Percentiles rank a stretch among this genome's conserved stretches.
These are phyloP conservation scores for Globisporangium uncinulatum DNA, from an alignment of 352 stramenopile genomes.

Conservation along the genomic window DNA sequence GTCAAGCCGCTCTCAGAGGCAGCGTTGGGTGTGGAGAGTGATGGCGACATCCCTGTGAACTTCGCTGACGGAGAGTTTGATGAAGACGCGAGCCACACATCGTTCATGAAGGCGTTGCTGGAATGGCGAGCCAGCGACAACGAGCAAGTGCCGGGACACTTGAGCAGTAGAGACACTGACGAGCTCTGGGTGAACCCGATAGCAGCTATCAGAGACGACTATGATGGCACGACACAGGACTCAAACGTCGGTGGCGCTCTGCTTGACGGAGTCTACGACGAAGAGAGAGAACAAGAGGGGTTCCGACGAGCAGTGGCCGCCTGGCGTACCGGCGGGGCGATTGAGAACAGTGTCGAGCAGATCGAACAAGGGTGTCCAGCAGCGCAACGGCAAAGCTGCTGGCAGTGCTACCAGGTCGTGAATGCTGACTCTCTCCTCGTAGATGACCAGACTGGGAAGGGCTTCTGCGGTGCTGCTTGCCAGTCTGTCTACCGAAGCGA, in stretches of 20 bases:
- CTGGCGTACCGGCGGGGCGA: slow-evolving; percentile 33
- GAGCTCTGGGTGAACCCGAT: slow-evolving; percentile 68
- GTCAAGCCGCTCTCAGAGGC: slow-evolving; percentile 46
- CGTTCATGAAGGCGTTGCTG: slow-evolving; percentile 75
- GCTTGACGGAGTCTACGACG: slow-evolving; percentile 54
- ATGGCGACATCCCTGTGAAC: slow-evolving; percentile 50
- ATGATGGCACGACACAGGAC: slow-evolving; percentile 7
- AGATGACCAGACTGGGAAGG: slow-evolving; percentile 38
- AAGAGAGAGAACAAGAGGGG: slow-evolving; percentile 58
- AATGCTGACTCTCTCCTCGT: slow-evolving; percentile 30
- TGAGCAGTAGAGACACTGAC: slow-evolving; percentile 21
- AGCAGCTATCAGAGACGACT: slow-evolving; percentile 1
- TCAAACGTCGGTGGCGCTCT: slow-evolving; percentile 25
- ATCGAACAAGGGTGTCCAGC: slow-evolving; percentile 42
- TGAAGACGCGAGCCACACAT: slow-evolving; percentile 64
- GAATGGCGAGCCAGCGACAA: slow-evolving; percentile 56
- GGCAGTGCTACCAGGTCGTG: slow-evolving; percentile 73
- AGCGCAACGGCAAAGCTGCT: slow-evolving; percentile 58
- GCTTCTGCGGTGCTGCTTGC: slow-evolving; percentile 48
- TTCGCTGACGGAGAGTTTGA: slow-evolving; percentile 71
- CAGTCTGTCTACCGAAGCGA: slow-evolving; percentile 33
- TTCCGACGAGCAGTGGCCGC: slow-evolving; percentile 56
- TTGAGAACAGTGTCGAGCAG: slow-evolving; percentile 22
- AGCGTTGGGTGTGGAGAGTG: slow-evolving; percentile 1
- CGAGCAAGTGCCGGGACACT: neutral